Evolutionary conservation across 352 stramenopile genomes (phyloP).

Genomic region (Globisporangium nodosum): DNA sequence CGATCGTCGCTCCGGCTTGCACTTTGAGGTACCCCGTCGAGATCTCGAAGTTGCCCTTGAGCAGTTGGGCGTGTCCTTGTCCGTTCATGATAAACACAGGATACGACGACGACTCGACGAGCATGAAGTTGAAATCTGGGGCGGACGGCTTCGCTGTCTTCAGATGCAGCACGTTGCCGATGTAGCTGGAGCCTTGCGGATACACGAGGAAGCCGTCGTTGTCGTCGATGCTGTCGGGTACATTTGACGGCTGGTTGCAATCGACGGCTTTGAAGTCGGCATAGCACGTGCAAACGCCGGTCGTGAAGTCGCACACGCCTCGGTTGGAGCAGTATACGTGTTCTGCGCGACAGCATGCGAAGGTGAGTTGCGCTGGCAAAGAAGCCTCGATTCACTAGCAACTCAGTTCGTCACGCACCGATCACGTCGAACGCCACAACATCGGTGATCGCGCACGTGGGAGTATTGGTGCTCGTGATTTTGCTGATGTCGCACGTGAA

Average conservation of each 20-base stretch:
- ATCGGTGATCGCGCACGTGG: constrained; percentile 67
- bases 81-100: constrained; percentile 52
- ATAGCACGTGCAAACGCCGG: constrained; percentile 66
- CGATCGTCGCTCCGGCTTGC: constrained; percentile 26
- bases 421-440: constrained; percentile 42
- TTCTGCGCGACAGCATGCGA: constrained; percentile 27
- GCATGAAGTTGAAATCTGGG: constrained; percentile 61
- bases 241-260: constrained; percentile 62
- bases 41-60: constrained; percentile 43
- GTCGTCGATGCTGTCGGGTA: constrained; percentile 61
- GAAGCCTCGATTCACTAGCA: background rate
- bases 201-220: constrained; percentile 71
- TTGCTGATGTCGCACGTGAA: constrained; percentile 76
- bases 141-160: constrained; percentile 47
- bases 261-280: constrained; percentile 28
- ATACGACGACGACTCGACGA: constrained; percentile 39
- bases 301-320: constrained; percentile 68
- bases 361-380: constrained; percentile 1
- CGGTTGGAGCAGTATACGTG: constrained; percentile 77
- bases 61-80: constrained; percentile 39
- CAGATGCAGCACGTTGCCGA: constrained; percentile 55
- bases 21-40: constrained; percentile 50
- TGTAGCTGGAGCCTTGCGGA: constrained; percentile 44
- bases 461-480: constrained; percentile 34
- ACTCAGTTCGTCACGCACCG: constrained; percentile 24